Evolutionary conservation across 306 rosid genomes (phyloP), one percentile per base, ranked within the genome.

Genomic region (Chamaecrista fasciculata): DNA sequence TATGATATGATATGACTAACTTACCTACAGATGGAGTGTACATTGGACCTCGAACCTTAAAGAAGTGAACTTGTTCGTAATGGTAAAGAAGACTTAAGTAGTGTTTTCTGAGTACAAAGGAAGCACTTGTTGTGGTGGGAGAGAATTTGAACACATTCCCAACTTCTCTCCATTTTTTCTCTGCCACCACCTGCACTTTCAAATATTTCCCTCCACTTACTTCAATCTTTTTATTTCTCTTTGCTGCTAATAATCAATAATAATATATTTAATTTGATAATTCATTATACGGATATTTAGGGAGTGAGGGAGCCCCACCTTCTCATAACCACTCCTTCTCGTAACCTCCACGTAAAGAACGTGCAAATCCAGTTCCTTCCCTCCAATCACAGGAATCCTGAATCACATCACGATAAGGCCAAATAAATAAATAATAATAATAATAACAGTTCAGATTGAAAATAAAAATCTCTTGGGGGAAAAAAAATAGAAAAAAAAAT

Each of bases 321-420:
- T 91, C 72, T 86, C 99, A 69, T 76, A 87, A 42, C 99, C 99
- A 63, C 99, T 96, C 67, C 96, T 85, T 52, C 78, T 75, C 18
- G 99, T 91, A 62, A 91, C 97, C 72, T 95, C 99, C 66, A 79
- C 85, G 75, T 95, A 95, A 18, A 95, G 83, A 39, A 81, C 76
- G 80, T 95, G 97, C 89, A 95, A 87, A 74, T 95, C 96, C 26
- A 95, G 90, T 53, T 95, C 96, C 81, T 89, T 91, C 29, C 99
- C 99, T 64, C 99, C 99, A 76, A 91, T 91, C 78, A 95, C 99
- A 80, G 96, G 99, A 79, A 91, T 75, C 97, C 99, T 95, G n/a
- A n/a, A n/a, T 78, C 1, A 56, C 11, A 75, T 21, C 21, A 62
- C 47, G 34, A 44, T 11, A 49, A 24, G 47, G 19, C 31, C 29